Conservation (phyloP, 139 green algal genomes). For the Chlorella sp. region DNA sequence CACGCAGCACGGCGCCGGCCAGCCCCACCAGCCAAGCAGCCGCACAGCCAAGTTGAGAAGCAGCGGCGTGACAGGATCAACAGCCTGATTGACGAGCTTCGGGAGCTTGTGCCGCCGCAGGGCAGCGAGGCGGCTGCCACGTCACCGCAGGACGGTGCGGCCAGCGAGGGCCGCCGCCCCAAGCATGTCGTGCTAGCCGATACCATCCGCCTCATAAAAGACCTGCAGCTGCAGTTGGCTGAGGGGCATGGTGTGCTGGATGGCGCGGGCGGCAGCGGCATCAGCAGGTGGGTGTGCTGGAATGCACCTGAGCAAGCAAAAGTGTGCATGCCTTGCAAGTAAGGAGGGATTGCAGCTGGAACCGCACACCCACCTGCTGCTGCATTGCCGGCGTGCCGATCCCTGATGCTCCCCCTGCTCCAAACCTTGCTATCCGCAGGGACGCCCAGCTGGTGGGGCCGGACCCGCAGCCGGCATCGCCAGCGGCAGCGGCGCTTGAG, state of each 20-base stretch:
- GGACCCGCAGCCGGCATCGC: too few species aligned
- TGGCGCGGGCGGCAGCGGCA: not conserved
- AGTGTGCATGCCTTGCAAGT: too few species aligned
- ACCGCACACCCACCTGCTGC: too few species aligned
- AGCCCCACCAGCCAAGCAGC: conserved; percentile 44
- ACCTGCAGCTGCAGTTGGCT: conserved; percentile 57
- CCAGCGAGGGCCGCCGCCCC: not conserved
- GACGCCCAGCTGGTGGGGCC: too few species aligned
- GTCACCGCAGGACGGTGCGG: too few species aligned
- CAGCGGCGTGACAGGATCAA: conserved; percentile 85
- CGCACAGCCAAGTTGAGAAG: conserved; percentile 84
- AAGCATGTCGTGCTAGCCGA: conserved; percentile 48
- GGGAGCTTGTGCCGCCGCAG: conserved; percentile 53
- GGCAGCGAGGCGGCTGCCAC: not conserved
- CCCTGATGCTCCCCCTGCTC: too few species aligned
- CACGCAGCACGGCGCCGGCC: not conserved
- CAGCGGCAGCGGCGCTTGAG: too few species aligned
- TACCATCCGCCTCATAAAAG: conserved; percentile 72
- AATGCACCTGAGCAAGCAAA: too few species aligned
- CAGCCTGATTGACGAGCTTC: conserved; percentile 75
- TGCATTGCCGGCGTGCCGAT: too few species aligned
- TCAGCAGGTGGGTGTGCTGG: not conserved
- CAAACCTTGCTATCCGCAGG: too few species aligned
- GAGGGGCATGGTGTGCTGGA: not conserved
- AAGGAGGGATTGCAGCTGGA: too few species aligned